Evolutionary conservation across 768 basidiomycete genomes (phyloP), one percentile per base, ranked within the genome.

Genomic region (Boletus sp.): DNA sequence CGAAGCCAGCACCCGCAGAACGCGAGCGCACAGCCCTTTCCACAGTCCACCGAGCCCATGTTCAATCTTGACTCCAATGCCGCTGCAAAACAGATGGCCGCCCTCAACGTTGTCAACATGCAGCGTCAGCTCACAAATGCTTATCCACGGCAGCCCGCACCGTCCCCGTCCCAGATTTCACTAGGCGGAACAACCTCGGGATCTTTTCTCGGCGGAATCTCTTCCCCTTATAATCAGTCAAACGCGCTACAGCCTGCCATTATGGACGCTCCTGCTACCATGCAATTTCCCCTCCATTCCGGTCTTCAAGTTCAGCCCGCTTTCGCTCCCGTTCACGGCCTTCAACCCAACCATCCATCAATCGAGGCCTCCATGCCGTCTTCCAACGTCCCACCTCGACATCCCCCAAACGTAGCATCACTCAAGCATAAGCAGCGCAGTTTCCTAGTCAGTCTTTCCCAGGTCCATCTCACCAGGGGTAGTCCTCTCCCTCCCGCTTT

Each of bases 21-120:
- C 47, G 11, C 57, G 35, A 47, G 52, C 28, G 58, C 52, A 40
- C 54, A 54, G 47, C 47, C 64, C 33, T 71, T 64, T 49, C 17
- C 64, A n/a, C 60, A 66, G 60, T 58, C 68, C 40, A 32, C 39
- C 42, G 76, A 77, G 55, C 71, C 76, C 58, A 67, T 76, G 52
- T 82, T 83, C 76, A 78, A 70, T 44, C 77, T 90, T 61, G 87
- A 92, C 72, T 77, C 86, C 57, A 78, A 80, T 50, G 78, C 83
- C 45, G 83, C 80, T 49, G 86, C 86, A 56, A 92, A 91, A 71
- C 90, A 92, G 75, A 88, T 91, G 83, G 87, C 88, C 32, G 86
- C 86, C 10, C 82, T 92, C 62, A 84, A 78, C 64, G 85, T 81
- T 52, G 86, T 78, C 48, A 84, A 78, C 63, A 62, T 66, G 54